Evolutionary conservation across 2,329 filamentous ascomycete species (phyloP).

Genomic region (Calonectria pauciramosa): DNA sequence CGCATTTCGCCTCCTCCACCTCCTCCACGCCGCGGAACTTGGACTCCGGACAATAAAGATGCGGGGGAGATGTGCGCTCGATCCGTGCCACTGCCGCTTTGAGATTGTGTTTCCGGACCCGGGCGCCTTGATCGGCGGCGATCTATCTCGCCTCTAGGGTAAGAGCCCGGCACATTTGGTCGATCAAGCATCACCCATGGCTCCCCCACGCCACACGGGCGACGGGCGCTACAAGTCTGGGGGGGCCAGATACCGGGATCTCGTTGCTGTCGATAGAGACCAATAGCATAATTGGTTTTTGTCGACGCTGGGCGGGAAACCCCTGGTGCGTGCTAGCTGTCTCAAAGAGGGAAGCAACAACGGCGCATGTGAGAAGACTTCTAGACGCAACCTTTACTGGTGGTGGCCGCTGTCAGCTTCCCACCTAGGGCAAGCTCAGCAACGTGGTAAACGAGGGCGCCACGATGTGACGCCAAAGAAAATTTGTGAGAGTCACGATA

Average conservation of each 20-base stretch:
- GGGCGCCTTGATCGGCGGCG: background rate
- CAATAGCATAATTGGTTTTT: background rate
- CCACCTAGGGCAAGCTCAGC: background rate
- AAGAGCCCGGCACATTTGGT: background rate
- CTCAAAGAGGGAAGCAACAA: background rate
- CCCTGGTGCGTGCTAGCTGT: background rate
- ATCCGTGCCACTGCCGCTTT: background rate
- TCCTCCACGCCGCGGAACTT: background rate
- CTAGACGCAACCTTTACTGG: background rate
- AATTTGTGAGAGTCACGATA: background rate
- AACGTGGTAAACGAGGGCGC: background rate
- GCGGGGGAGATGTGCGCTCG: background rate
- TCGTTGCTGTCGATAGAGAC: background rate
- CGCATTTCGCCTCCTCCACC: too few relatives aligned
- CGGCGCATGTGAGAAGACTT: background rate
- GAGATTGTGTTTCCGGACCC: background rate
- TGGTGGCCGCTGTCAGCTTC: background rate
- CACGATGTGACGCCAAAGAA: conserved; percentile 8
- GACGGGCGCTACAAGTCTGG: background rate
- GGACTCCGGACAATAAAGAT: background rate
- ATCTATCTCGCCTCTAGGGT: background rate
- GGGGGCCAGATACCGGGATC: background rate
- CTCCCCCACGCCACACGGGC: background rate
- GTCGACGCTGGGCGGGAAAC: background rate
- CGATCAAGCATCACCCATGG: background rate